phyloP scores from a whole-genome alignment of 306 rosid species.

The Vicia villosa region DNA sequence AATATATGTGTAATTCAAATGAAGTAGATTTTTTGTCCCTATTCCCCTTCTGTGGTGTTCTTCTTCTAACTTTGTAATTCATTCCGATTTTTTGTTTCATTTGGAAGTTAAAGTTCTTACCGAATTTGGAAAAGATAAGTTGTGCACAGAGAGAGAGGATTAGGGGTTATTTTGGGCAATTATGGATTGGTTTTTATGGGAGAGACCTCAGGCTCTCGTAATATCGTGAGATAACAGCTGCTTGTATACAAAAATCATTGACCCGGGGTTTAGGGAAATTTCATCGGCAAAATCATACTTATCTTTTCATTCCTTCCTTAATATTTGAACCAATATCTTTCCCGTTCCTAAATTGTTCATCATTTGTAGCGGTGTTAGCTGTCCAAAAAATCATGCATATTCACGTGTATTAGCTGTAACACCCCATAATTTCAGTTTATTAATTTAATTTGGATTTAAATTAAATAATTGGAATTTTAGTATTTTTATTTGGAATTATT shows the following conservation, averaged over 20 bases:
- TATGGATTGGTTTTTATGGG: background rate
- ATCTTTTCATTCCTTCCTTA: background rate
- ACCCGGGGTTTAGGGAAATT: background rate
- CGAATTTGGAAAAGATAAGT: background rate
- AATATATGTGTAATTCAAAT: slow-evolving; percentile 31
- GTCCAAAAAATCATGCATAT: background rate
- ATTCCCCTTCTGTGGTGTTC: background rate
- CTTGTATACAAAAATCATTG: background rate
- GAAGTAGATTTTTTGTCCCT: background rate
- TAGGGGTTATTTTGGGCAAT: background rate
- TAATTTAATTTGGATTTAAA: too few relatives aligned
- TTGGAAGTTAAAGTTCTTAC: background rate
- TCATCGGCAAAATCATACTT: background rate
- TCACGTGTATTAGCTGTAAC: background rate
- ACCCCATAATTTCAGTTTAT: too few relatives aligned
- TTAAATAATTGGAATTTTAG: too few relatives aligned
- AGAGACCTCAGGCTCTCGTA: background rate
- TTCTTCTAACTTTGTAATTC: too few relatives aligned
- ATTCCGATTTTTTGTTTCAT: too few relatives aligned
- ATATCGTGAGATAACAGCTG: background rate
- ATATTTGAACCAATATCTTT: background rate
- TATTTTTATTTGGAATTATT: too few relatives aligned
- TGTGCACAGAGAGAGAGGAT: too few relatives aligned
- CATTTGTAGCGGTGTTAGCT: slow-evolving; percentile 12
- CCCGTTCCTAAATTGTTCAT: background rate